Base-by-base conservation (phyloP, 805 yeast species). In the Ogataea angusta region DNA sequence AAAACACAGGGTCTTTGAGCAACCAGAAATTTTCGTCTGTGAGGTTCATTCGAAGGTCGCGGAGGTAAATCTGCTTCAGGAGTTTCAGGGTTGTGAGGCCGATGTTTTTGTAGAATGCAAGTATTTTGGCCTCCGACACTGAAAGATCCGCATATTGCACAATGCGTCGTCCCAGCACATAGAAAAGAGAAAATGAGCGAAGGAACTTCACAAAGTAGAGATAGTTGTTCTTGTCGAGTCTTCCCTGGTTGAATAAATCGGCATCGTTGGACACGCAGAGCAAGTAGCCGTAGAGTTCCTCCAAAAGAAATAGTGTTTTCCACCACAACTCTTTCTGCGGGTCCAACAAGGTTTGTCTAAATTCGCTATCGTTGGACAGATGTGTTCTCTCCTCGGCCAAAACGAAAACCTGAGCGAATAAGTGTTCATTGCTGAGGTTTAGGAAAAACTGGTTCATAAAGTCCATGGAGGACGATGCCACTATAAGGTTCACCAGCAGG, bases 251-350 rank as follows among this genome's bases (percentile, higher is more conserved):
- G 40, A 75, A 72, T 34, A 81, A 61, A 48, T 81, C 90, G 9
- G 66, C 62, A 53, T 85, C 95, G 48, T 78, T 82, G 2, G 85
- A 73, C 7, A 85, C 77, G 18, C 77, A 71, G 30, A 85, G 60
- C 75, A 85, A 75, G 51, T 80, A 82, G 1, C 88, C 78, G 45
- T 79, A 72, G 8, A 83, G 54, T 47, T 84, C 87, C 42, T 82
- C 68, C 44, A 80, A 74, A 0, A 81, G 55, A 31, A 64, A 68
- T 2, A 83, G 54, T 42, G 68, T 57, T n/a, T 47, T 53, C 54
- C 67, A 63, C 59, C 68, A 50, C 2, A 36, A 12, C 12, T 46
- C 52, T 30, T 44, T 48, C n/a, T 40, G 34, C 5, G 30, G 36
- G 3, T 45, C 36, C 14, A 53, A 48, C 6, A 48, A 48, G n/a